Conservation (phyloP, 768 basidiomycete genomes). For the Lactarius evosmus region DNA sequence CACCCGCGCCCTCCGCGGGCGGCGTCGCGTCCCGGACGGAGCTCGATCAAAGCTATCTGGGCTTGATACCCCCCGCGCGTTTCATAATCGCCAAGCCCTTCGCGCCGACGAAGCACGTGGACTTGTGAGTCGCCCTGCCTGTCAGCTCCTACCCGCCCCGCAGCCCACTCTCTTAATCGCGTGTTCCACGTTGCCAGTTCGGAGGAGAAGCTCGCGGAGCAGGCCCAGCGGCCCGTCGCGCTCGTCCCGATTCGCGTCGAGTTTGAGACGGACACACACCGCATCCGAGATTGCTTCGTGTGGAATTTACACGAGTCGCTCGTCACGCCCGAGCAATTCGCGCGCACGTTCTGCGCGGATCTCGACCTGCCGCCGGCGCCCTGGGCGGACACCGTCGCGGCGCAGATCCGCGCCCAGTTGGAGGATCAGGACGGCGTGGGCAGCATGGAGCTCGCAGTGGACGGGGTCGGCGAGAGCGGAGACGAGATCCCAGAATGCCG, state of each 20-base stretch:
- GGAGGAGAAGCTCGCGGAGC: slow-evolving; percentile 57
- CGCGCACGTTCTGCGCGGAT: slow-evolving; percentile 83
- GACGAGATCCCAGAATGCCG: slow-evolving; percentile 67
- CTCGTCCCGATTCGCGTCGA: slow-evolving; percentile 94
- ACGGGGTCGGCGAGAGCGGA: slow-evolving; percentile 49
- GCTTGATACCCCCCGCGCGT: slow-evolving; percentile 75
- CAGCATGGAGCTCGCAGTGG: slow-evolving; percentile 67
- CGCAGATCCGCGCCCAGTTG: slow-evolving; percentile 85
- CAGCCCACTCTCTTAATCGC: not conserved
- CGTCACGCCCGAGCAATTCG: slow-evolving; percentile 83
- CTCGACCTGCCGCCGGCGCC: slow-evolving; percentile 66
- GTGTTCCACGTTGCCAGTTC: slow-evolving; percentile 58
- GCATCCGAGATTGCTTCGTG: slow-evolving; percentile 91
- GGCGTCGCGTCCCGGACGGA: slow-evolving; percentile 41
- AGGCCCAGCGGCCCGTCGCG: slow-evolving; percentile 51
- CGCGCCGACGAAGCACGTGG: slow-evolving; percentile 61
- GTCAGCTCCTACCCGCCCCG: not conserved
- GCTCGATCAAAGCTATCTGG: slow-evolving; percentile 86
- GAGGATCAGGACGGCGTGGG: slow-evolving; percentile 87
- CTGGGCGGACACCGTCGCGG: slow-evolving; percentile 77
- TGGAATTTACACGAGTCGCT: slow-evolving; percentile 93
- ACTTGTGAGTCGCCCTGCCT: slow-evolving; percentile 57
- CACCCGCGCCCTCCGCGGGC: slow-evolving; percentile 33
- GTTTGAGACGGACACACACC: slow-evolving; percentile 86
- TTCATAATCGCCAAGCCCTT: slow-evolving; percentile 65